Evolutionary conservation across 2,329 filamentous ascomycete species (phyloP), one percentile per base, ranked within the genome.

Genomic region (Claviceps spartinae): DNA sequence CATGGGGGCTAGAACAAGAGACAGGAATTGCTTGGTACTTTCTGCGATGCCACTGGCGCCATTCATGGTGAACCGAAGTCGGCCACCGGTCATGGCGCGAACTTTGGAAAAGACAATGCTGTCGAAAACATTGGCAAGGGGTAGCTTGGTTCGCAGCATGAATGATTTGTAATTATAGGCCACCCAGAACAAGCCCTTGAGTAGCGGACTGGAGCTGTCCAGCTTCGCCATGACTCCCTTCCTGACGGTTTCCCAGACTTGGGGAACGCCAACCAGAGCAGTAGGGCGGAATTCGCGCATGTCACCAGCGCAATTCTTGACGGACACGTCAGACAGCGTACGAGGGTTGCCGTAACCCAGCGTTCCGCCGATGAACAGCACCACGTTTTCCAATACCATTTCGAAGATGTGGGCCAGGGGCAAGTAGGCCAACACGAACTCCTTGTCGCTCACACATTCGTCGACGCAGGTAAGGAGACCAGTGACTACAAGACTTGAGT

Each of bases 321-420:
- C 85, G 20, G 86, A 94, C 3, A 74, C 70, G 64, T 97, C 91
- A 7, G 90, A 87, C 52, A 98, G 76, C 0, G 93, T 97, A 61
- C 88, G 83, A 18, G 89, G 85, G 65, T 87, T 91, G 55, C 91
- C 93, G 67, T 97, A 97, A 53, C 93, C 93, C 72, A 98, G 83
- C 36, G 86, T 90, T 60, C 85, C 90, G 59, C 93, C 93, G 75
- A 91, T 87, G 70, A 83, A 93, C 55, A 98, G 70, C 54, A 86
- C 88, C 7, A 91, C 75, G 66, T 95, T 96, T 71, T 98, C 93
- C 58, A 98, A 88, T 54, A 91, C 86, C 68, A 95, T 93, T 69
- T 98, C 93, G 61, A 98, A 82, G 62, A 97, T 97, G 65, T 98
- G 93, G 2, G 93, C 90, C 50, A 95, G 82, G 1, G 93, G 93